phyloP scores from a whole-genome alignment of 805 yeast genomes.

The Hanseniaspora thailandica region DNA sequence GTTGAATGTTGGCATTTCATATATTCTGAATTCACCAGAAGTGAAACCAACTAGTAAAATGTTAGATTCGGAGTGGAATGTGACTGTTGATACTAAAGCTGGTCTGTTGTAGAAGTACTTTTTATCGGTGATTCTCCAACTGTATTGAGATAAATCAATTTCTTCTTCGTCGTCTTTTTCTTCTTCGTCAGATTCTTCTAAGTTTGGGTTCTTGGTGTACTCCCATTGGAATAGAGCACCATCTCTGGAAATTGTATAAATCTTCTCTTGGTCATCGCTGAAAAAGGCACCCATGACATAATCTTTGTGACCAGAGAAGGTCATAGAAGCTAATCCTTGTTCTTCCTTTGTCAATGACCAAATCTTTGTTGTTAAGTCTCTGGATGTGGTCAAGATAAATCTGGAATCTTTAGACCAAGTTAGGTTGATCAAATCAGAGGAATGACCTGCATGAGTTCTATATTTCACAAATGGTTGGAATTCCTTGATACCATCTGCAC shows the following conservation, averaged over 20 bases:
- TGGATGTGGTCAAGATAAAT: constrained; percentile 73
- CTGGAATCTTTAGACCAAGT: constrained; percentile 88
- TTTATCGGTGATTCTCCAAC: constrained; percentile 77
- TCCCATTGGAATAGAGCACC: constrained; percentile 93
- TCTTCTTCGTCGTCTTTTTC: constrained; percentile 34
- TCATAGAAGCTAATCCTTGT: constrained; percentile 60
- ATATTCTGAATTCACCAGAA: constrained; percentile 81
- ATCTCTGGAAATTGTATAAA: constrained; percentile 84
- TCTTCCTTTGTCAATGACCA: constrained; percentile 64
- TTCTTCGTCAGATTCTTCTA: constrained; percentile 35
- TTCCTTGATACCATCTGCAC: constrained; percentile 38
- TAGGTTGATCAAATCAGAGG: constrained; percentile 61
- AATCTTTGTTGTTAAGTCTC: constrained; percentile 79
- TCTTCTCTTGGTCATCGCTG: constrained; percentile 73
- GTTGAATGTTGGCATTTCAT: constrained; percentile 72
- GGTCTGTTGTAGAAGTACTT: constrained; percentile 56
- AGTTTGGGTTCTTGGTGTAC: constrained; percentile 49
- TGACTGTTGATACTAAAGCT: constrained; percentile 62
- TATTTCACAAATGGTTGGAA: constrained; percentile 93
- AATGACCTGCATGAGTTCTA: constrained; percentile 86
- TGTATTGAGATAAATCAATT: constrained; percentile 32
- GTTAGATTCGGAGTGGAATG: constrained; percentile 65
- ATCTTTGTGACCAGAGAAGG: constrained; percentile 87
- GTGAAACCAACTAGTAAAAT: constrained; percentile 78
- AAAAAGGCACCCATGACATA: constrained; percentile 80